Base-by-base conservation (phyloP, 202 grass and related monocot genomes). In the Elaeis oleifera region DNA sequence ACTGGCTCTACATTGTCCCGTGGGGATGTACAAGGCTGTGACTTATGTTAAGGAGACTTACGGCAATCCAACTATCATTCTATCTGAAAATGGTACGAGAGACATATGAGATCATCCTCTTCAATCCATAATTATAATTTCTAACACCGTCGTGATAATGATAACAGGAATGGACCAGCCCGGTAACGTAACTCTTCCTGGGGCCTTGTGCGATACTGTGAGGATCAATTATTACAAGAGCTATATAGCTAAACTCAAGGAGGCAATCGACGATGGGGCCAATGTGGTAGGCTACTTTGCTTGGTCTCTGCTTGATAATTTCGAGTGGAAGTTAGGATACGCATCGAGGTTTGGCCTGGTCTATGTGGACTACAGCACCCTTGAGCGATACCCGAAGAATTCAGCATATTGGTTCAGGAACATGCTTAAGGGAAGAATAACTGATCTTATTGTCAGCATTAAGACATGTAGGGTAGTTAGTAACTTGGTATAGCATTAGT, bases 221-320 rank as follows among this genome's bases (percentile, higher is more conserved):
- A 78, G 89, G 66, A 75, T 95, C 6, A 50, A 59, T 48, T 95
- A 69, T 79, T 89, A 82, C 72, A 75, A 29, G 58, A 80, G 76
- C 56, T 95, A 95, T 64, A 58, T 89, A 17, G 24, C 50, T 20
- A 50, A 83, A 49, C 71, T 95, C 64, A 85, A 85, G 31, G 85
- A 67, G 27, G 76, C 75, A 23, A 89, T 95, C 1, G 81, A 95
- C 3, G 61, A 83, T 18, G 89, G 89, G 0, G 75, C 84, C 5
- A 89, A 83, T 16, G 81, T 95, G 17, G 49, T 78, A 4, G 83
- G 80, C 63, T 90, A 89, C 69, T 89, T 95, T 49, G 90, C 85
- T 0, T 89, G 85, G 90, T 95, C 90, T 77, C 78, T 95, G 23
- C 80, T 95, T 22, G 90, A 89, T 76, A 89, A 95, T 73, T 84